Conservation (phyloP, 306 rosid genomes). For the Gillenia trifoliata region DNA sequence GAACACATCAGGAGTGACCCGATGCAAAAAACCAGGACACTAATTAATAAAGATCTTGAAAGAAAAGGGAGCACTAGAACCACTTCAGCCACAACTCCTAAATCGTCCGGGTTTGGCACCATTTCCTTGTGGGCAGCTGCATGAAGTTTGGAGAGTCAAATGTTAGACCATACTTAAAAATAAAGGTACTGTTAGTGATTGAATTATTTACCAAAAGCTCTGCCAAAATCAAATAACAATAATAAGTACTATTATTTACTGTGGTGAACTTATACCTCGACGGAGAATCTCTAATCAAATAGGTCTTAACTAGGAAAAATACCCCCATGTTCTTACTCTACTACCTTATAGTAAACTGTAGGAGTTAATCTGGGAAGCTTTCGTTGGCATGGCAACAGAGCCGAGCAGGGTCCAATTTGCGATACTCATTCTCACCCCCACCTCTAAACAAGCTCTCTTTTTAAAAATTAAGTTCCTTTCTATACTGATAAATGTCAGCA, state of each 20-base stretch:
- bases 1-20: slow-evolving; percentile 10
- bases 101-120: slow-evolving; percentile 73
- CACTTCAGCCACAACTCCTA: slow-evolving; percentile 95
- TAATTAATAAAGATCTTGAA: not conserved
- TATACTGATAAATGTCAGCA: not conserved
- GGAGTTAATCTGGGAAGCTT: not conserved
- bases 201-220: not conserved
- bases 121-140: slow-evolving; percentile 69
- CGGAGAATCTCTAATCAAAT: not conserved
- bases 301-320: not conserved
- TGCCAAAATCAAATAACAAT: not conserved
- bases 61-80: slow-evolving; percentile 31
- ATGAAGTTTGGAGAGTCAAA: slow-evolving; percentile 14
- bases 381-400: not conserved
- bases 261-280: no score
- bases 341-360: not conserved
- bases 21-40: slow-evolving; percentile 1
- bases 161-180: slow-evolving; percentile 1
- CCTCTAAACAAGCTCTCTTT: not conserved
- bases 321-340: no score
- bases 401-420: not conserved
- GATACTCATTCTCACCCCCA: not conserved
- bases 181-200: not conserved
- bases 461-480: not conserved
- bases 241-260: no score